Evolutionary conservation across 1,139 yeast species (phyloP).

Genomic region (Candida albicans): DNA sequence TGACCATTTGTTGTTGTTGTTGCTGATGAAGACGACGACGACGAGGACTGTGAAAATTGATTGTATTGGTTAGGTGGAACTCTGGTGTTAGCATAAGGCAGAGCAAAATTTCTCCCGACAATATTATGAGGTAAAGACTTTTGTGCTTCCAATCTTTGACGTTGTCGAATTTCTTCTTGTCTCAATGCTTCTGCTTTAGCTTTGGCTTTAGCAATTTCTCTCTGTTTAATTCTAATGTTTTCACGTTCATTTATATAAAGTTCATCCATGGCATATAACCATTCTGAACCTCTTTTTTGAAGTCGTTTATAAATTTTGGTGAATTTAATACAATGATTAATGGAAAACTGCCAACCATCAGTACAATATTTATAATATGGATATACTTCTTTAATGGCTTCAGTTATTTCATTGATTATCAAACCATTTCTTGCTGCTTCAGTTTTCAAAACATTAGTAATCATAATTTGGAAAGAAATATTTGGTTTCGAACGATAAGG

Average conservation of each 20-base stretch:
- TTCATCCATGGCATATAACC: constrained; percentile 92
- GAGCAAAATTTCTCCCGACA: constrained; percentile 27
- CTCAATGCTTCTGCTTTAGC: constrained; percentile 57
- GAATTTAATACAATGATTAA: constrained; percentile 81
- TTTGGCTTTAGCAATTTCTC: constrained; percentile 58
- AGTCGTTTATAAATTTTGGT: constrained; percentile 82
- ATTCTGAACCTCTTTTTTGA: constrained; percentile 63
- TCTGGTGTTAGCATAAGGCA: constrained; percentile 25
- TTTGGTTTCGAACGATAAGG: constrained; percentile 83
- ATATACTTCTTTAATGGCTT: constrained; percentile 79
- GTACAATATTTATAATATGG: constrained; percentile 93
- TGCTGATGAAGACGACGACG: too few species aligned
- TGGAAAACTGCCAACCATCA: constrained; percentile 97
- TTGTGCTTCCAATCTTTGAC: constrained; percentile 35
- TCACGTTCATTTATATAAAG: constrained; percentile 81
- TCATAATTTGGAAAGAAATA: constrained; percentile 73
- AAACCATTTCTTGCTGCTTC: constrained; percentile 58
- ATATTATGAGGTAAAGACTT: constrained; percentile 27
- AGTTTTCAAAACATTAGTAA: constrained; percentile 73
- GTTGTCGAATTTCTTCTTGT: constrained; percentile 51
- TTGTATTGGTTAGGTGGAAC: constrained; percentile 28
- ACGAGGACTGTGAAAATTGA: constrained; percentile 22
- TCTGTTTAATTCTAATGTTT: constrained; percentile 66
- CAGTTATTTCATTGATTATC: constrained; percentile 82
- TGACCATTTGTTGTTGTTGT: constrained; percentile 13